phyloP scores from a whole-genome alignment of 441 rosid species.

The Erysimum cheiri region DNA sequence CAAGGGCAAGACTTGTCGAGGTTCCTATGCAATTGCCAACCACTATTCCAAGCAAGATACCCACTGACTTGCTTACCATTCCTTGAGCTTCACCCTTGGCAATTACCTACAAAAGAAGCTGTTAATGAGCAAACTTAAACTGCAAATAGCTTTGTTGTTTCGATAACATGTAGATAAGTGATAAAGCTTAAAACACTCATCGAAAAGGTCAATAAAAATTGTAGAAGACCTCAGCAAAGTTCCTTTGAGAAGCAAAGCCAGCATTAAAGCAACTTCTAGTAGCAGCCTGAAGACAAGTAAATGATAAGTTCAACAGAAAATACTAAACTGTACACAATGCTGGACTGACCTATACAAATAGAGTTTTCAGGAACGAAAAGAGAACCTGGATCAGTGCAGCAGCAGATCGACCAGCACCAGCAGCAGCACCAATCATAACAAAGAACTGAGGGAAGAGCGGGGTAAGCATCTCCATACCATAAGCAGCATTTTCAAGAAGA shows the following conservation, averaged over 20 bases:
- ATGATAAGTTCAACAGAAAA: background rate
- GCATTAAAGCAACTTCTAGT: conserved; percentile 96
- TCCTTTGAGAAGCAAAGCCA: conserved; percentile 98
- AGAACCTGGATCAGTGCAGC: conserved; percentile 88
- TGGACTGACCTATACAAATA: background rate
- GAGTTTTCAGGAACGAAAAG: background rate
- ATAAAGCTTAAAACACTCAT: background rate
- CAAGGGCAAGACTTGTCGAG: conserved; percentile 78
- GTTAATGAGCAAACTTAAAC: too few relatives aligned
- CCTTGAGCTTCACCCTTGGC: conserved; percentile 99
- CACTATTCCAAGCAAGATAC: conserved; percentile 83
- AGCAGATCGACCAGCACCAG: conserved; percentile 97
- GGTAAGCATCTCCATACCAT: conserved; percentile 91
- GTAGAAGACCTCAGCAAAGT: conserved; percentile 89
- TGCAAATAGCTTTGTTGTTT: background rate
- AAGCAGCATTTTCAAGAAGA: conserved; percentile 90
- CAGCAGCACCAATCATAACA: conserved; percentile 81
- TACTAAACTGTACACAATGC: background rate
- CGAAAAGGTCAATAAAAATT: conserved; percentile 21
- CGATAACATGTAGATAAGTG: conserved; percentile 3
- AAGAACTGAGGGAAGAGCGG: conserved; percentile 90
- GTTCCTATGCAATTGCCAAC: conserved; percentile 77
- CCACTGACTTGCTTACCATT: conserved; percentile 94
- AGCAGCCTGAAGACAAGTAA: conserved; percentile 64
- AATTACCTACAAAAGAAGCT: conserved; percentile 65